A percentile compares a stretch with the other conserved stretches of the same genome.
Conservation (phyloP, 176 grass and related monocot species). For the Tillandsia leiboldiana region DNA sequence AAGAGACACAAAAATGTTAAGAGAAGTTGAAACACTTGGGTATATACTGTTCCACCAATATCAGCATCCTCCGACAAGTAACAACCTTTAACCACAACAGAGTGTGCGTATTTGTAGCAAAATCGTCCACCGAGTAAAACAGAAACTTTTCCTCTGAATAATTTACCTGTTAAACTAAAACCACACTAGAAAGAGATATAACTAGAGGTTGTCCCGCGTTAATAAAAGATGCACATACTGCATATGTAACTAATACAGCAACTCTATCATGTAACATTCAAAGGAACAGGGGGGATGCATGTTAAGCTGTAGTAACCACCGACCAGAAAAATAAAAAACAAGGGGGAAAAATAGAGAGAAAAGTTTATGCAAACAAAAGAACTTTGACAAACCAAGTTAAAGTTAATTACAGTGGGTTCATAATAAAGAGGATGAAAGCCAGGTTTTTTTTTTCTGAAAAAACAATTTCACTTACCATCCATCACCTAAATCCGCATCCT, state of each 20-base stretch:
- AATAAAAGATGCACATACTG: not conserved
- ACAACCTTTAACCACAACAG: no score
- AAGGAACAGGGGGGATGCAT: not conserved
- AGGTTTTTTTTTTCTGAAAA: not conserved
- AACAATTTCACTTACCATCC: not conserved
- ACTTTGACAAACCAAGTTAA: constrained; percentile 2
- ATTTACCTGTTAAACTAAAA: not conserved
- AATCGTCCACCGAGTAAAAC: no score
- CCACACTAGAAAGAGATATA: not conserved
- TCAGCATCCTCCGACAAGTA: no score
- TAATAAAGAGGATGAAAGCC: not conserved
- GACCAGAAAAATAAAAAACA: not conserved
- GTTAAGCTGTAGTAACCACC: not conserved
- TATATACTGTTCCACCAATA: no score
- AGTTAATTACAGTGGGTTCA: not conserved
- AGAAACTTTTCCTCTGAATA: no score
- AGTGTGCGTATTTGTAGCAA: no score
- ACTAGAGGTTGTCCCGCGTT: no score
- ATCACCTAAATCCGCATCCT: not conserved
- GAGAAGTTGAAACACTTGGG: no score
- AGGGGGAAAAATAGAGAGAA: not conserved
- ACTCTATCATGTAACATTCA: not conserved
- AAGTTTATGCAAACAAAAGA: not conserved
- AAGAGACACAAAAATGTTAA: no score
- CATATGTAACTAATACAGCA: constrained; percentile 3